phyloP scores from a whole-genome alignment of 2,329 filamentous ascomycete species.

The Grosmannia huntii region DNA sequence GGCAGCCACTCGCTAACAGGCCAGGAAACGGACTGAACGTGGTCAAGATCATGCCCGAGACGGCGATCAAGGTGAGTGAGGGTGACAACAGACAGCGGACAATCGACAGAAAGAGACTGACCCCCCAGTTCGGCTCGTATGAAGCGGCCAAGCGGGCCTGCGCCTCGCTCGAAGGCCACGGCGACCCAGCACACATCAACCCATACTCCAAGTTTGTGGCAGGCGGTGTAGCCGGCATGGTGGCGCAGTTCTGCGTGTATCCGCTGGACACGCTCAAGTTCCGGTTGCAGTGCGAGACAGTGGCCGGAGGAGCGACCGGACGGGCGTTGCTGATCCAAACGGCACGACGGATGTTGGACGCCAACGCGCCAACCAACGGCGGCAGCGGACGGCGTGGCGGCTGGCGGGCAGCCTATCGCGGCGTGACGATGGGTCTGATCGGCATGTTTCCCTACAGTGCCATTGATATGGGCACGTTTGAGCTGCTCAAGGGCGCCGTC shows the following conservation, averaged over 20 bases:
- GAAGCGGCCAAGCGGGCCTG: slow-evolving; percentile 86
- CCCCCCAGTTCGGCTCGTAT: slow-evolving; percentile 67
- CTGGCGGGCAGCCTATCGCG: slow-evolving; percentile 70
- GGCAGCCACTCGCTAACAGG: not conserved
- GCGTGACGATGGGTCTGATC: slow-evolving; percentile 81
- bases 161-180: slow-evolving; percentile 76
- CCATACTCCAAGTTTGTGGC: slow-evolving; percentile 81
- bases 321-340: slow-evolving; percentile 74
- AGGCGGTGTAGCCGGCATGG: slow-evolving; percentile 84
- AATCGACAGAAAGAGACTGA: not conserved
- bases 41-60: slow-evolving; percentile 96
- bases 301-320: slow-evolving; percentile 71
- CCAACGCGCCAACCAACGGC: not conserved
- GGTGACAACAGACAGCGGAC: not conserved
- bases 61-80: slow-evolving; percentile 61
- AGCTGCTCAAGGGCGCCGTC: slow-evolving; percentile 72
- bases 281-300: slow-evolving; percentile 84
- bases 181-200: slow-evolving; percentile 66
- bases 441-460: slow-evolving; percentile 98
- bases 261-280: slow-evolving; percentile 77
- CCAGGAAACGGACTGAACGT: slow-evolving; percentile 92
- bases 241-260: slow-evolving; percentile 94
- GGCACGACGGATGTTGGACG: slow-evolving; percentile 58
- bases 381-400: slow-evolving; percentile 53
- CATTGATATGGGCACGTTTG: slow-evolving; percentile 91